These are phyloP conservation scores for Lentinula lateritia DNA, from an alignment of 768 basidiomycete genomes.

Conservation along the genomic window DNA sequence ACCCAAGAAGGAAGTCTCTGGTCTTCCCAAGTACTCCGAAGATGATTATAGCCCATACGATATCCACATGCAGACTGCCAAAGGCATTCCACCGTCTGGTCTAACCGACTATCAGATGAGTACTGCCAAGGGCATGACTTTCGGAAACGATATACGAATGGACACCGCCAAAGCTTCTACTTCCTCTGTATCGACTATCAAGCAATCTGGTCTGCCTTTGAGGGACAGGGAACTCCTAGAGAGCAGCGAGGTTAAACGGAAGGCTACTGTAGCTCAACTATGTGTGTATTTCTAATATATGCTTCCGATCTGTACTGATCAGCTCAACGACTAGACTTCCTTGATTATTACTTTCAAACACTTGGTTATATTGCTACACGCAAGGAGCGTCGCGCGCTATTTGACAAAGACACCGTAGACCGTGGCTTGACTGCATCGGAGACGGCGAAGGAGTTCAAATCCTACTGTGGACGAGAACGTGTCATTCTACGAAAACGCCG, in stretches of 20 bases:
- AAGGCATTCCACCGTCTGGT: slow-evolving; percentile 37
- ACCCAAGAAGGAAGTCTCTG: slow-evolving; percentile 5
- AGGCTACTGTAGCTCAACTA: slow-evolving; percentile 95
- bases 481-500: slow-evolving; percentile 89
- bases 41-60: slow-evolving; percentile 24
- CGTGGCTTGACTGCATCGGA: slow-evolving; percentile 56
- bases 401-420: slow-evolving; percentile 74
- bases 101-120: slow-evolving; percentile 51
- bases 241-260: slow-evolving; percentile 84
- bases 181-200: slow-evolving; percentile 38
- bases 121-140: slow-evolving; percentile 51
- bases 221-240: slow-evolving; percentile 88
- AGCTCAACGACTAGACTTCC: slow-evolving; percentile 58
- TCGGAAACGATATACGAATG: slow-evolving; percentile 60
- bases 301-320: background rate
- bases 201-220: slow-evolving; percentile 51
- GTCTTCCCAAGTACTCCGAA: slow-evolving; percentile 2
- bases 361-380: slow-evolving; percentile 85
- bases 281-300: slow-evolving; percentile 49
- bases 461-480: slow-evolving; percentile 91
- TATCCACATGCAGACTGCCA: slow-evolving; percentile 75
- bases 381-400: slow-evolving; percentile 76
- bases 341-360: slow-evolving; percentile 97
- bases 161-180: slow-evolving; percentile 51
- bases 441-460: slow-evolving; percentile 78